Evolutionary conservation across 2,329 filamentous ascomycete genomes (phyloP), one percentile per base, ranked within the genome.

Genomic region (Penicillium fuscoglaucum): DNA sequence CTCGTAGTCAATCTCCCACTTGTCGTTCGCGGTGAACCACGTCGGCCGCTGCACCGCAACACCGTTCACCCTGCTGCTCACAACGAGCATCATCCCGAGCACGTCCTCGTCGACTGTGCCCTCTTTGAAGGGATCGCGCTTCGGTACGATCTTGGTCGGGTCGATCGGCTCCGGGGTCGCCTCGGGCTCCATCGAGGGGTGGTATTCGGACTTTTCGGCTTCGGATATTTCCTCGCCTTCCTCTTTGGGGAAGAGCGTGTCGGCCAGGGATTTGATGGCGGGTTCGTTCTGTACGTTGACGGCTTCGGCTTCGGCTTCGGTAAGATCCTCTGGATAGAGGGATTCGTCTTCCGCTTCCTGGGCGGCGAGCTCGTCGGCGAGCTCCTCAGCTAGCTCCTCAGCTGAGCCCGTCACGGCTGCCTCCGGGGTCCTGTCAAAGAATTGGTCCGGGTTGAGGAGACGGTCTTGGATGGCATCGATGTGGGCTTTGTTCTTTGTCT

Each of bases 1-100:
- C 37, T 87, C 82, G 74, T 96, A 97, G 66, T 95, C 86, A n/a
- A 97, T 79, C 0, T 77, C 73, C 93, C 93, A 97, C 8, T 77
- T 68, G 63, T 86, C 82, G 0, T 67, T 21, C 15, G 67, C 33
- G 0, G 52, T 73, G 46, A 88, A 71, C 43, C 43, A 19, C 4
- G 24, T 29, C 0, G 91, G 90, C 3, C 91, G 86, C 0, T 78
- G 70, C 1, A 91, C 84, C 54, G 83, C 82, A 13, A 78, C 54
- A 19, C 84, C 87, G 68, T 95, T 88, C 54, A 96, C 83, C 62
- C 83, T 84, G 78, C 90, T 95, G 63, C 85, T 85, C 50, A 91
- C 79, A 0, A 85, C 88, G 55, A 97, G 78, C 15, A 86, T 86
- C 82, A 95, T 85, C 40, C 85, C 90, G 28, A 91, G 77, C 1